Evolutionary conservation across 108 stramenopile species (phyloP).

Genomic region (Mayamaea pseudoterrestris): DNA sequence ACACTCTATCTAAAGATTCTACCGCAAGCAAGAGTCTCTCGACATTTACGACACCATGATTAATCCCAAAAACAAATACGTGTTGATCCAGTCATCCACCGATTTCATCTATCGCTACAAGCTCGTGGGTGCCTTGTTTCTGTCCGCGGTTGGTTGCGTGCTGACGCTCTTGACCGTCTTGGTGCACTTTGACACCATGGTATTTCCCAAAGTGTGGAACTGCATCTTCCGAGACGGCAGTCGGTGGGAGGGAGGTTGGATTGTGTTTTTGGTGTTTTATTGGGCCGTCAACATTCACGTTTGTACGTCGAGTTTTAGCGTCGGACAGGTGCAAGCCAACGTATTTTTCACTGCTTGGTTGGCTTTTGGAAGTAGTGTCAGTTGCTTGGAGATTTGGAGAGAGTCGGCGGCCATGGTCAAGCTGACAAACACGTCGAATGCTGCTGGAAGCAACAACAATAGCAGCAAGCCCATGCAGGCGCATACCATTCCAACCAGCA

Average conservation of each 20-base stretch:
- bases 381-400: slow-evolving; percentile 35
- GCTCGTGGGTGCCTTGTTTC: slow-evolving; percentile 19
- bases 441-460: no score
- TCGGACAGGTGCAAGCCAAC: slow-evolving; percentile 56
- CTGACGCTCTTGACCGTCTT: slow-evolving; percentile 17
- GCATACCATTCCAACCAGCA: not conserved
- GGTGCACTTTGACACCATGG: slow-evolving; percentile 40
- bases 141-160: slow-evolving; percentile 9
- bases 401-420: slow-evolving; percentile 17
- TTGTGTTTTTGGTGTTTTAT: slow-evolving; percentile 17
- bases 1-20: slow-evolving; percentile 5
- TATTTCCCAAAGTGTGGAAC: slow-evolving; percentile 27
- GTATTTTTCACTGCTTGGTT: slow-evolving; percentile 68
- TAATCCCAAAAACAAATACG: not conserved
- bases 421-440: slow-evolving; percentile 18
- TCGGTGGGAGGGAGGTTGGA: slow-evolving; percentile 17
- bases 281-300: slow-evolving; percentile 26
- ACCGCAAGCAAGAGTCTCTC: not conserved
- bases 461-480: slow-evolving; percentile 1
- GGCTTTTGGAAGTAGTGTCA: slow-evolving; percentile 15
- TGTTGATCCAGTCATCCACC: not conserved
- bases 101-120: slow-evolving; percentile 23
- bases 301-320: slow-evolving; percentile 35
- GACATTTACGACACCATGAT: no score
- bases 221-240: slow-evolving; percentile 34